Evolutionary conservation across 768 basidiomycete species (phyloP).

Genomic region (Termitomyces sp.): DNA sequence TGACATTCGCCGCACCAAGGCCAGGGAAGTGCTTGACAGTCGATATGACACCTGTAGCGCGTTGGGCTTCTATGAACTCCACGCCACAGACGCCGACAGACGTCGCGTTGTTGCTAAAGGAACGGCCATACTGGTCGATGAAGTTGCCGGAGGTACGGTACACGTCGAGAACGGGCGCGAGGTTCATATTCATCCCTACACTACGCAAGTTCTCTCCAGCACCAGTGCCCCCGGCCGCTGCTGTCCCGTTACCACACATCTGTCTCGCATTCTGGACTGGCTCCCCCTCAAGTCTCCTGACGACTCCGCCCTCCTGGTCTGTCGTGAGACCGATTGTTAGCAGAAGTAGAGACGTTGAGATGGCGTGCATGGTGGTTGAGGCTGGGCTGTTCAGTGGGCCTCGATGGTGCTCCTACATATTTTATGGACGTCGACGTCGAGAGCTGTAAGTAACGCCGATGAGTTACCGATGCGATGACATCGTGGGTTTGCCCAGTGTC

Average conservation of each 20-base stretch:
- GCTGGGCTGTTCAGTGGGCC: neutral
- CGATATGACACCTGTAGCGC: neutral
- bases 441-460: neutral
- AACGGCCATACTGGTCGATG: neutral
- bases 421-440: neutral
- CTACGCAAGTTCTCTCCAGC: neutral
- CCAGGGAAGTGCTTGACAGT: neutral
- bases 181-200: neutral
- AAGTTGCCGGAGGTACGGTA: neutral
- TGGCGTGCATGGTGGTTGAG: neutral
- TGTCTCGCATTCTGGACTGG: neutral
- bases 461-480: no score
- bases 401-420: neutral
- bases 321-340: neutral
- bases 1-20: neutral
- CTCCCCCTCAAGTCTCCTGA: neutral
- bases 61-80: neutral
- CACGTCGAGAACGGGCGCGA: neutral
- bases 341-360: neutral
- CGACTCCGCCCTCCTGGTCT: neutral
- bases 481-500: no score
- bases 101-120: neutral
- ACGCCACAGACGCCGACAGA: neutral
- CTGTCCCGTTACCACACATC: neutral
- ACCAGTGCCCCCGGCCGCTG: neutral